Conservation (phyloP, 1,139 yeast genomes). For the Kurtzmaniella quercitrusa region DNA sequence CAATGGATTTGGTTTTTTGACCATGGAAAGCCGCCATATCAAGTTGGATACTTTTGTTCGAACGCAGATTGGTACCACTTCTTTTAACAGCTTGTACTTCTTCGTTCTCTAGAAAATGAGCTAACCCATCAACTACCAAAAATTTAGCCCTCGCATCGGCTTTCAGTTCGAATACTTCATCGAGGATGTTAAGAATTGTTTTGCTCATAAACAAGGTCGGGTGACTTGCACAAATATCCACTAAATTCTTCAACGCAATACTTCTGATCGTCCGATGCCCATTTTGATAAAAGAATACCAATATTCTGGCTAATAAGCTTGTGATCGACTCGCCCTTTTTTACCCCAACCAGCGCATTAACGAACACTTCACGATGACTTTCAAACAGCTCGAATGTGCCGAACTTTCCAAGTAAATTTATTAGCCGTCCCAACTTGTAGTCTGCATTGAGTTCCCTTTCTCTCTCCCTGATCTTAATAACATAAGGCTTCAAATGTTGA, state of each 20-base stretch:
- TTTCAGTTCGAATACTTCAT: conserved; percentile 37
- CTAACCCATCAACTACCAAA: conserved; percentile 51
- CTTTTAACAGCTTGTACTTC: conserved; percentile 42
- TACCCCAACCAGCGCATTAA: conserved; percentile 37
- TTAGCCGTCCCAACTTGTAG: conserved; percentile 49
- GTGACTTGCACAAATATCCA: conserved; percentile 55
- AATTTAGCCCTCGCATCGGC: conserved; percentile 34
- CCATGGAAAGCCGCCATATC: conserved; percentile 58
- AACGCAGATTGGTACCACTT: conserved; percentile 29
- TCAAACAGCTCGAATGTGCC: conserved; percentile 67
- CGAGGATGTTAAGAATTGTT: conserved; percentile 50
- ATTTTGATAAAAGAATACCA: conserved; percentile 48
- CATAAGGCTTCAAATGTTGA: conserved; percentile 41
- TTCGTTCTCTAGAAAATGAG: conserved; percentile 51
- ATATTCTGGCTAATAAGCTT: conserved; percentile 52
- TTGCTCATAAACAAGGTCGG: conserved; percentile 60
- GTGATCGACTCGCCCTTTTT: conserved; percentile 50
- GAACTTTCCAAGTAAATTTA: conserved; percentile 64
- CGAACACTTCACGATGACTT: conserved; percentile 35
- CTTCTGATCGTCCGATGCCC: conserved; percentile 28
- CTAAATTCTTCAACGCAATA: conserved; percentile 53
- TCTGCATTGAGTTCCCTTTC: conserved; percentile 26
- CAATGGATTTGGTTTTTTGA: conserved; percentile 33
- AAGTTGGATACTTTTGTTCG: conserved; percentile 24
- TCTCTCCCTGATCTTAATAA: conserved; percentile 14